These are phyloP conservation scores for Yamadazyma tumulicola DNA, from an alignment of 805 yeast species.

Conservation along the genomic window DNA sequence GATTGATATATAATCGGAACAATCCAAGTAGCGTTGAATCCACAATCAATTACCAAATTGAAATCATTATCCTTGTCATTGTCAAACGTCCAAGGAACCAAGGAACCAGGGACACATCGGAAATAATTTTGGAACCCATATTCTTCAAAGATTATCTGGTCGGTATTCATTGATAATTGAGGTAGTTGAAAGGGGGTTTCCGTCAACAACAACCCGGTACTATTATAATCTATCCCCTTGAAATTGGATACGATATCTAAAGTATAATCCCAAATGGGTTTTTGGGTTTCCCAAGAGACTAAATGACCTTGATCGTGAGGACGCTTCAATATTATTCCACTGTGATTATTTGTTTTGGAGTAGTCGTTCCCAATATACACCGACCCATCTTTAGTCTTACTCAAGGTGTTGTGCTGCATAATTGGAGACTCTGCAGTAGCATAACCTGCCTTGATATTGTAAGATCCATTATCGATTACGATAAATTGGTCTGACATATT, in stretches of 20 bases:
- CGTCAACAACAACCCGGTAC: constrained; percentile 60
- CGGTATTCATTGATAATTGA: constrained; percentile 75
- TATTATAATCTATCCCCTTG: constrained; percentile 15
- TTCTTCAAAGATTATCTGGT: constrained; percentile 92
- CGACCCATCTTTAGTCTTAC: constrained; percentile 72
- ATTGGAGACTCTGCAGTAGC: constrained; percentile 32
- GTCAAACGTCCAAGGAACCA: constrained; percentile 26
- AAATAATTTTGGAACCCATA: constrained; percentile 73
- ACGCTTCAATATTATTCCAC: constrained; percentile 69
- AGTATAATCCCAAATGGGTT: constrained; percentile 85
- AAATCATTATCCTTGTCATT: constrained; percentile 45
- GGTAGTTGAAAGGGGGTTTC: constrained; percentile 84
- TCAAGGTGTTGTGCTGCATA: constrained; percentile 63
- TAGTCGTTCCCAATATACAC: constrained; percentile 70
- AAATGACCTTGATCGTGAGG: constrained; percentile 90
- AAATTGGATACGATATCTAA: constrained; percentile 29
- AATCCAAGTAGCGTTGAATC: constrained; percentile 83
- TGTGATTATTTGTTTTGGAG: constrained; percentile 62
- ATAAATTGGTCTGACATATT: constrained; percentile 24
- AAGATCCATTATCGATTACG: constrained; percentile 88
- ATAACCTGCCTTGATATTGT: constrained; percentile 58
- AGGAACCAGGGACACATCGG: constrained; percentile 58
- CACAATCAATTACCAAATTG: constrained; percentile 80
- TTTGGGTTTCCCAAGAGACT: constrained; percentile 87
- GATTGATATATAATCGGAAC: constrained; percentile 80